These are phyloP conservation scores for Dendrocalamus sinicus DNA, from an alignment of 176 grass and related monocot species.

Conservation along the genomic window DNA sequence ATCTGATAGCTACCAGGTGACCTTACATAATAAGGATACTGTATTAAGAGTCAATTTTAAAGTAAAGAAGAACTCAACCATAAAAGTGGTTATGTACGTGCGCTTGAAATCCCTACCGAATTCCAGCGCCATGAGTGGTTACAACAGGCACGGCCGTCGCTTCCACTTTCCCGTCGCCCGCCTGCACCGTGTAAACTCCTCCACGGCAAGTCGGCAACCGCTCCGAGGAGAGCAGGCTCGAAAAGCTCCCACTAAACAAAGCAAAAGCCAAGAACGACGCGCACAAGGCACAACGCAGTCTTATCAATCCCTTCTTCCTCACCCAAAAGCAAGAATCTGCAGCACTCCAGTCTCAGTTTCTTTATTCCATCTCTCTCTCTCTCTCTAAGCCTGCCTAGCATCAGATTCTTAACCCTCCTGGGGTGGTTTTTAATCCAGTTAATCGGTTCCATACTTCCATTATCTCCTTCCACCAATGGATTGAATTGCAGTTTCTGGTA, in stretches of 20 bases:
- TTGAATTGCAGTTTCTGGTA: slow-evolving; percentile 16
- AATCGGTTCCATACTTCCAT: neutral
- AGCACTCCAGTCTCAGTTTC: neutral
- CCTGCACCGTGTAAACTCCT: neutral
- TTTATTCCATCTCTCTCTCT: neutral
- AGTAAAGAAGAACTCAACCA: too few relatives aligned
- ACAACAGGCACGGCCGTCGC: neutral
- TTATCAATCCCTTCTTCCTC: neutral
- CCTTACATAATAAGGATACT: too few relatives aligned
- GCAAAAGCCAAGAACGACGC: neutral
- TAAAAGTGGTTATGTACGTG: too few relatives aligned
- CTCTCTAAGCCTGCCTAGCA: slow-evolving; percentile 3
- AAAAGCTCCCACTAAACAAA: slow-evolving; percentile 20
- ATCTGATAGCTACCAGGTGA: too few relatives aligned
- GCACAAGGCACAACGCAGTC: slow-evolving; percentile 7
- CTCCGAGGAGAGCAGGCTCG: neutral
- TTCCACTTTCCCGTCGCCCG: neutral
- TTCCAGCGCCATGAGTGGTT: neutral
- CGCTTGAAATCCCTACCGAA: too few relatives aligned
- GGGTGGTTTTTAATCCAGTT: neutral
- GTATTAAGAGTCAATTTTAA: too few relatives aligned
- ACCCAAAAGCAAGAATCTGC: slow-evolving; percentile 40
- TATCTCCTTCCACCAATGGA: slow-evolving; percentile 27
- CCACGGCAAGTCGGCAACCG: neutral
- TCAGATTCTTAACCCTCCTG: slow-evolving; percentile 41